Evolutionary conservation across 176 grass and related monocot genomes (phyloP).

Genomic region (Oryza rufipogon): DNA sequence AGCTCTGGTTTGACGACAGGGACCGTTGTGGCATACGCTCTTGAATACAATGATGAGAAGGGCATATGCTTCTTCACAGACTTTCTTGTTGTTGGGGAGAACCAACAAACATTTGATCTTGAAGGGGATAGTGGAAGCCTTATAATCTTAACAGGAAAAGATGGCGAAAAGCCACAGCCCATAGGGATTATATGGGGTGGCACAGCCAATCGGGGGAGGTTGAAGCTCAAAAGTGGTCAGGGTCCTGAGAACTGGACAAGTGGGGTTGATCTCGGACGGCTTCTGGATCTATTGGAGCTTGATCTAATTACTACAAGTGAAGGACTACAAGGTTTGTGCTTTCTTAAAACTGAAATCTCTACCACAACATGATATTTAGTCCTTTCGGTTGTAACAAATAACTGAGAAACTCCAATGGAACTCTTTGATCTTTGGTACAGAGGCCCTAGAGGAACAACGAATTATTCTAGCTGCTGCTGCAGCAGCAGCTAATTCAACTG

Average conservation of each 20-base stretch:
- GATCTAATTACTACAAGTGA: slow-evolving; percentile 94
- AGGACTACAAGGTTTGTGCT: slow-evolving; percentile 70
- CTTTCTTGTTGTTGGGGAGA: slow-evolving; percentile 96
- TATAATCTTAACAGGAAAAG: slow-evolving; percentile 81
- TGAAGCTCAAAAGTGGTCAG: slow-evolving; percentile 90
- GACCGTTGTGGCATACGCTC: slow-evolving; percentile 88
- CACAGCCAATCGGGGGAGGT: slow-evolving; percentile 87
- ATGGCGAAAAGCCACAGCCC: slow-evolving; percentile 75
- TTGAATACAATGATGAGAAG: slow-evolving; percentile 97
- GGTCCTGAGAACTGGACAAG: slow-evolving; percentile 99
- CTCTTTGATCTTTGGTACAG: slow-evolving; percentile 43
- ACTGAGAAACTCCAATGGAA: slow-evolving; percentile 33
- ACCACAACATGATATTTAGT: slow-evolving; percentile 1
- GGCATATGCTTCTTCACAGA: slow-evolving; percentile 99
- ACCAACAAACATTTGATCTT: slow-evolving; percentile 98
- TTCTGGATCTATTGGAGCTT: slow-evolving; percentile 96
- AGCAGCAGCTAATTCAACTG: slow-evolving; percentile 61
- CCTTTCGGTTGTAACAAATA: slow-evolving; percentile 24
- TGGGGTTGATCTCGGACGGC: slow-evolving; percentile 88
- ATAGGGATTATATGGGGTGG: slow-evolving; percentile 99
- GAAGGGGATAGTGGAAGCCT: slow-evolving; percentile 98
- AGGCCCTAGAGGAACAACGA: slow-evolving; percentile 80
- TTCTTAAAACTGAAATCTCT: slow-evolving; percentile 4
- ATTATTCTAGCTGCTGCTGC: slow-evolving; percentile 52
- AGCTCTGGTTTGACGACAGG: slow-evolving; percentile 91